A percentile compares a stretch with the other conserved stretches of the same genome.
phyloP scores from a whole-genome alignment of 2,329 filamentous ascomycete species.

The Ophiostoma sp. region DNA sequence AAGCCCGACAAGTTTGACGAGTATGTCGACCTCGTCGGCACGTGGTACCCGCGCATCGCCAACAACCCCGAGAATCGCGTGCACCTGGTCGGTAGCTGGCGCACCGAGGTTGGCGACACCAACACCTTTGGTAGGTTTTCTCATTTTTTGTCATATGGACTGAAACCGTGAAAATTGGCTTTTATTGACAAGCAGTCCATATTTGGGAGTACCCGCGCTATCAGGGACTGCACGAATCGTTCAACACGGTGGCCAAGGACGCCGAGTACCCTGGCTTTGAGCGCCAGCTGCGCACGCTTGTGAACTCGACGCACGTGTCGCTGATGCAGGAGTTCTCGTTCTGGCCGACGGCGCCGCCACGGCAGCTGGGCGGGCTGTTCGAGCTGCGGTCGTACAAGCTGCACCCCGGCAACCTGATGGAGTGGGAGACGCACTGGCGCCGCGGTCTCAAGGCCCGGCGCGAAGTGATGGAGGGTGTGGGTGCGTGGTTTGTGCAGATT shows the following conservation, averaged over 20 bases:
- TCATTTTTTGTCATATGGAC: background rate
- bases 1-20: constrained; percentile 94
- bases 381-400: constrained; percentile 95
- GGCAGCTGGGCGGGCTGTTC: constrained; percentile 85
- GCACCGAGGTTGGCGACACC: constrained; percentile 93
- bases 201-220: constrained; percentile 99
- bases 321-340: constrained; percentile 99
- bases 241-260: constrained; percentile 76
- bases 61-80: constrained; percentile 83
- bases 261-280: constrained; percentile 83
- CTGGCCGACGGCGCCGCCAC: constrained; percentile 92
- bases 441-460: constrained; percentile 82
- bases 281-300: constrained; percentile 71
- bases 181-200: no score
- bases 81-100: constrained; percentile 94
- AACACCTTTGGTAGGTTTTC: constrained; percentile 77
- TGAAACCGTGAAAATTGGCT: no score
- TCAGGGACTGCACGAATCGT: constrained; percentile 87
- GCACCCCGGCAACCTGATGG: constrained; percentile 88
- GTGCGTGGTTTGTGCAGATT: constrained; percentile 98
- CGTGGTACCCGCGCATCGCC: constrained; percentile 90
- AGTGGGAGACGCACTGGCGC: constrained; percentile 99
- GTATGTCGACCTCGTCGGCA: constrained; percentile 81
- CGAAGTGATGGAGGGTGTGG: constrained; percentile 97
- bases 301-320: constrained; percentile 77